These are phyloP conservation scores for Neurospora tetrasperma DNA, from an alignment of 495 filamentous ascomycete species.

Conservation along the genomic window DNA sequence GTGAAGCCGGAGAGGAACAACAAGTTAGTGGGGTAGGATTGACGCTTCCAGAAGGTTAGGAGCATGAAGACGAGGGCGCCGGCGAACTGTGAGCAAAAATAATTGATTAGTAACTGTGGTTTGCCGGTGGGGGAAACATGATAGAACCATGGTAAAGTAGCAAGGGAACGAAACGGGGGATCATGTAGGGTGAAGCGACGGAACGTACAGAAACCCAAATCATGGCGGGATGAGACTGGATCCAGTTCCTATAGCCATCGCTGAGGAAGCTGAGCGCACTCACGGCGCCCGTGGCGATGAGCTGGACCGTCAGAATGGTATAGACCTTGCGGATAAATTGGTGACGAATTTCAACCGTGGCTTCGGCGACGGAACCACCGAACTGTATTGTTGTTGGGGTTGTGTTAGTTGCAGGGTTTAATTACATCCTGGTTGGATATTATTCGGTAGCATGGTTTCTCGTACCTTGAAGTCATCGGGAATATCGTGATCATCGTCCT, in stretches of 20 bases:
- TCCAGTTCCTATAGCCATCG: conserved; percentile 70
- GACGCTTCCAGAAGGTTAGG: conserved; percentile 95
- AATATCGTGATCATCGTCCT: conserved; percentile 60
- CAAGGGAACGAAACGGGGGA: not conserved
- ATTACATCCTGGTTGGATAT: not conserved
- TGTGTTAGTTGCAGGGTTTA: not conserved
- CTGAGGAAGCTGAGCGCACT: conserved; percentile 80
- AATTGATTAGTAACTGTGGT: conserved; percentile 1
- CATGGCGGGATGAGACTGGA: conserved; percentile 71
- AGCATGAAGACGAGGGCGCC: conserved; percentile 72
- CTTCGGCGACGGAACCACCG: conserved; percentile 83
- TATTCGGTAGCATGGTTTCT: not conserved
- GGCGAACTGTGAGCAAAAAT: conserved; percentile 39
- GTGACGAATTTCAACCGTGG: conserved; percentile 89
- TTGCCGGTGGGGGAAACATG: not conserved
- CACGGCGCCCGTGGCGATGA: conserved; percentile 72
- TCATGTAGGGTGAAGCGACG: not conserved
- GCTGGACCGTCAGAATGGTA: conserved; percentile 60
- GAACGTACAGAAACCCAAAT: conserved; percentile 63
- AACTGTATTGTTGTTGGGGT: conserved; percentile 42
- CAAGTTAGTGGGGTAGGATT: conserved; percentile 91
- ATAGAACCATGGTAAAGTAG: too few relatives aligned
- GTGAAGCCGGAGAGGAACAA: conserved; percentile 91
- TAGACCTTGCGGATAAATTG: conserved; percentile 86
- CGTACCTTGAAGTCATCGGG: conserved; percentile 94